Evolutionary conservation across 257 asterid species (phyloP).

Genomic region (Buddleja alternifolia): DNA sequence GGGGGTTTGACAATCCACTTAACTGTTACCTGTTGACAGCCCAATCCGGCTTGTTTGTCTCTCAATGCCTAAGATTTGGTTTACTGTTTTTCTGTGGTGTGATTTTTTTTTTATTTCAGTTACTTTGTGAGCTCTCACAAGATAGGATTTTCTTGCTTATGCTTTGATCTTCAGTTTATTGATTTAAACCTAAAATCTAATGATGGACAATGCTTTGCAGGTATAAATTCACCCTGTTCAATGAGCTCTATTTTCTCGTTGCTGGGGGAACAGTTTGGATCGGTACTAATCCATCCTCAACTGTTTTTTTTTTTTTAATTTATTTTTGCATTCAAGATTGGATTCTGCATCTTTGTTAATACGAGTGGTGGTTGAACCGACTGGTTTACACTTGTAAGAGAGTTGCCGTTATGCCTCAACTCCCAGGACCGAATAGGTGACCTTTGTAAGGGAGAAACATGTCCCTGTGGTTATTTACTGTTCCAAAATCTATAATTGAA

Average conservation of each 20-base stretch:
- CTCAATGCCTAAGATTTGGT: neutral
- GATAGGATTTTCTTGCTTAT: neutral
- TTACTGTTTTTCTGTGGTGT: neutral
- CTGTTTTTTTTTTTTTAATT: conserved; percentile 22
- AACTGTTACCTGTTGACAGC: neutral
- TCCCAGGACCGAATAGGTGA: neutral
- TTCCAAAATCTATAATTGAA: no score
- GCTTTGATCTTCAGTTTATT: conserved; percentile 6
- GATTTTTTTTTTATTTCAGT: neutral
- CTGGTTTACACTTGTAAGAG: neutral
- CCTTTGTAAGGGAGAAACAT: no score
- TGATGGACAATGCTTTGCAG: conserved; percentile 47
- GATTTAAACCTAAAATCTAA: neutral
- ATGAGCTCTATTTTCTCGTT: conserved; percentile 96
- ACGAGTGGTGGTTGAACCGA: neutral
- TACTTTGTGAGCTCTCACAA: neutral
- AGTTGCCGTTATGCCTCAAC: neutral
- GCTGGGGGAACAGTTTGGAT: conserved; percentile 99
- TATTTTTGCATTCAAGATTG: neutral
- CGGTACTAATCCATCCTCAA: conserved; percentile 52
- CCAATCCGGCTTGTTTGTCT: conserved; percentile 5
- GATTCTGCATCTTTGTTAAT: neutral
- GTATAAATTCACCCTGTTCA: conserved; percentile 96
- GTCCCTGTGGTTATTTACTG: neutral
- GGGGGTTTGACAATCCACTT: neutral